phyloP scores from a whole-genome alignment of 176 grass and related monocot species.

The Puya raimondii region DNA sequence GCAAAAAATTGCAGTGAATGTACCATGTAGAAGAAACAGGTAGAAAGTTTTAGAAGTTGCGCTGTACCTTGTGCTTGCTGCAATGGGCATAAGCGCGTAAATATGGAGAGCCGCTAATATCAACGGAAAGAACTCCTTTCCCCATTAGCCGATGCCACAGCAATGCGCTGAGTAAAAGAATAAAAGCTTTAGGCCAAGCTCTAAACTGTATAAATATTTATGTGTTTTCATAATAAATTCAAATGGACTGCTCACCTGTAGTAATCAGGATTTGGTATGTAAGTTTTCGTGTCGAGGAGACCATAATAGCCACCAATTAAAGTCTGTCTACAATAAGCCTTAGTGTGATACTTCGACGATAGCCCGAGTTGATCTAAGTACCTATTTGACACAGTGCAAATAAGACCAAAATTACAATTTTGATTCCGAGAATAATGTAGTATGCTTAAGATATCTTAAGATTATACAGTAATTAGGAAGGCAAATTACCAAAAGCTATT shows the following conservation, averaged over 20 bases:
- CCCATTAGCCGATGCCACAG: constrained; percentile 93
- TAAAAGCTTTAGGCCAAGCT: not conserved
- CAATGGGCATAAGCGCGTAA: constrained; percentile 85
- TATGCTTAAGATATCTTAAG: not conserved
- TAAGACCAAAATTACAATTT: too few relatives aligned
- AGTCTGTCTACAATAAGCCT: constrained; percentile 86
- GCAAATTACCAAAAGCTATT: constrained; percentile 87
- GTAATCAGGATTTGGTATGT: constrained; percentile 90
- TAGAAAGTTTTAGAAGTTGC: not conserved
- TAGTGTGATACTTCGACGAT: constrained; percentile 83
- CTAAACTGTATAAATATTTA: not conserved
- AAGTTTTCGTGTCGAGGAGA: constrained; percentile 79
- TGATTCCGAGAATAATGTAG: too few relatives aligned
- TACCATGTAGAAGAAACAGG: too few relatives aligned
- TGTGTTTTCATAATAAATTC: too few relatives aligned
- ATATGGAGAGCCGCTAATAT: constrained; percentile 59
- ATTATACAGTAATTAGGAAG: constrained; percentile 6
- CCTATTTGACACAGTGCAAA: constrained; percentile 27
- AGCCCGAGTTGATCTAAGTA: constrained; percentile 94
- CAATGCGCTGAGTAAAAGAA: constrained; percentile 48
- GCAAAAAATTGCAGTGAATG: too few relatives aligned
- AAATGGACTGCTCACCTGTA: constrained; percentile 48
- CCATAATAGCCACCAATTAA: constrained; percentile 95
- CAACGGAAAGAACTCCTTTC: constrained; percentile 61
- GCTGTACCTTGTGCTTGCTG: constrained; percentile 54